phyloP scores from a whole-genome alignment of 768 basidiomycete genomes.

The Pulveroboletus sp. region DNA sequence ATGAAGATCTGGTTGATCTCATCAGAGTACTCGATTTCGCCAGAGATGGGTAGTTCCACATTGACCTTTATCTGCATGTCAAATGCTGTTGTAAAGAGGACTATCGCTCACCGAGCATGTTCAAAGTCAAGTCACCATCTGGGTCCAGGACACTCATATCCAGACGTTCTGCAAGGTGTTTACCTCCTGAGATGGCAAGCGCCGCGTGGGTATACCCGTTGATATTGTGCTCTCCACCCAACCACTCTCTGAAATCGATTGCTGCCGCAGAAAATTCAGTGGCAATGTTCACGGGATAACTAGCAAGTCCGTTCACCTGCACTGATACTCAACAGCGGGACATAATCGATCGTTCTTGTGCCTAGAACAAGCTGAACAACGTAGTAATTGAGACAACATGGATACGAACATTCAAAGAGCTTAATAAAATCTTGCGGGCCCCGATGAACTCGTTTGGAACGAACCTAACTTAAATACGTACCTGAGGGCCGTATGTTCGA shows the following conservation, averaged over 20 bases:
- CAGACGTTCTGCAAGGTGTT: conserved; percentile 53
- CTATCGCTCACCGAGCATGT: conserved; percentile 51
- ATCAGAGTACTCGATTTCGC: conserved; percentile 19
- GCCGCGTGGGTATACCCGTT: conserved; percentile 66
- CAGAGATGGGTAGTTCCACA: conserved; percentile 38
- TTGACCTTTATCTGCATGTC: conserved; percentile 32
- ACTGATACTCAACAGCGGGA: conserved; percentile 50
- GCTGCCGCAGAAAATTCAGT: conserved; percentile 43
- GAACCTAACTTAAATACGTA: too few relatives aligned
- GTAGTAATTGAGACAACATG: background rate
- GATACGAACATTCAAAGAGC: conserved; percentile 44
- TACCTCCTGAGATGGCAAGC: conserved; percentile 67
- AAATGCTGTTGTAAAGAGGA: background rate
- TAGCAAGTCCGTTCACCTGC: conserved; percentile 38
- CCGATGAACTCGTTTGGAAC: too few relatives aligned
- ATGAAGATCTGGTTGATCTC: conserved; percentile 15
- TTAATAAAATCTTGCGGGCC: conserved; percentile 40
- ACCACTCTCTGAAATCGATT: conserved; percentile 64
- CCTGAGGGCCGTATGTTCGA: too few relatives aligned
- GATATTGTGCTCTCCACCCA: conserved; percentile 77
- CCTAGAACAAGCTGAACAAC: conserved; percentile 36
- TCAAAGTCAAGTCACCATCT: conserved; percentile 55
- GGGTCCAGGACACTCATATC: conserved; percentile 65
- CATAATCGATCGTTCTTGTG: conserved; percentile 61
- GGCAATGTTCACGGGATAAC: background rate